phyloP scores from a whole-genome alignment of 2,329 filamentous ascomycete species.

The Aspergillus novoparasiticus region DNA sequence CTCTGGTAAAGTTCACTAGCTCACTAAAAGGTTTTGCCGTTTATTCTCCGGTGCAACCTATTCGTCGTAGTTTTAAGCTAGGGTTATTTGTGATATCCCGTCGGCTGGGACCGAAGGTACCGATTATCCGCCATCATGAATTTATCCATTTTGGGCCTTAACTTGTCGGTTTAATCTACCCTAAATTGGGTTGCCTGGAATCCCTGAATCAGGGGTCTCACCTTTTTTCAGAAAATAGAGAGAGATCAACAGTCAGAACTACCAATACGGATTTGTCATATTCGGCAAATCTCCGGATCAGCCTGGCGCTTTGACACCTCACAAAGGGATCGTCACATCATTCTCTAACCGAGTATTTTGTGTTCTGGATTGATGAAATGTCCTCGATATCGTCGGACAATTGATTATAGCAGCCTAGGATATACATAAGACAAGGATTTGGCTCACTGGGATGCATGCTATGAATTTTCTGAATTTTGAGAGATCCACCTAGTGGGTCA shows the following conservation, averaged over 20 bases:
- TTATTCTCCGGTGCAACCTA: not conserved
- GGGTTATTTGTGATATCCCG: not conserved
- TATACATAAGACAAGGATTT: not conserved
- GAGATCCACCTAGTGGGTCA: not conserved
- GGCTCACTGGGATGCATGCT: not conserved
- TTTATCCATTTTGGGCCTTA: not conserved
- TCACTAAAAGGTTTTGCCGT: not conserved
- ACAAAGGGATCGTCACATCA: not conserved
- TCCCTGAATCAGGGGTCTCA: not conserved
- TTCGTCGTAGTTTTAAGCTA: not conserved
- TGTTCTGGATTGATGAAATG: not conserved
- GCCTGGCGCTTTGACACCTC: not conserved
- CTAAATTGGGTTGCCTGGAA: not conserved
- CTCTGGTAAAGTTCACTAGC: not conserved
- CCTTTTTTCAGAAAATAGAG: not conserved
- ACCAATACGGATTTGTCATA: not conserved
- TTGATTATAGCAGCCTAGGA: not conserved
- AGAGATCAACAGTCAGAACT: not conserved
- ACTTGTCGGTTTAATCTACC: not conserved
- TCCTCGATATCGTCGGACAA: not conserved
- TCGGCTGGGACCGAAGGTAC: not conserved
- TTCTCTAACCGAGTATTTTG: not conserved
- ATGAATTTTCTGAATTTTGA: not conserved
- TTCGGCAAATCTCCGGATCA: constrained; percentile 3
- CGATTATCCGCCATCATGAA: not conserved